A percentile compares a stretch with the other conserved stretches of the same genome.
phyloP scores from a whole-genome alignment of 257 asterid genomes.

The Sherardia arvensis region DNA sequence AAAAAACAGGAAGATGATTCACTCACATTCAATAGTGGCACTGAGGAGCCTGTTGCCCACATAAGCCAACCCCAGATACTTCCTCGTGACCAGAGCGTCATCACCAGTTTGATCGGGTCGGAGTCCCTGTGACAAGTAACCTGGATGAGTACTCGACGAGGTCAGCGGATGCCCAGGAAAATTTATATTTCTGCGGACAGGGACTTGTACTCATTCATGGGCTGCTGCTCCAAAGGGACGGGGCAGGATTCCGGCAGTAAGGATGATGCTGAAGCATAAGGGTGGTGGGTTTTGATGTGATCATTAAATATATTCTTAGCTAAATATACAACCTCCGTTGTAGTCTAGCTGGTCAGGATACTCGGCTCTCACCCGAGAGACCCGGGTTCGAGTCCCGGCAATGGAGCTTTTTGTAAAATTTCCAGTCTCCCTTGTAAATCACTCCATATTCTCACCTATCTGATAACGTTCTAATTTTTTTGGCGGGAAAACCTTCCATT shows the following conservation, averaged over 20 bases:
- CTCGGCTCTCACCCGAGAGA: conserved; percentile 97
- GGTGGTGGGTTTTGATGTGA: no score
- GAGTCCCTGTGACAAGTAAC: conserved; percentile 47
- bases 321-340: conserved; percentile 65
- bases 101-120: conserved; percentile 41
- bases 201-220: conserved; percentile 73
- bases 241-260: conserved; percentile 67
- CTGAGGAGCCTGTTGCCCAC: conserved; percentile 77
- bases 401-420: no score
- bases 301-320: no score
- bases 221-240: conserved; percentile 80
- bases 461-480: no score
- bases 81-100: conserved; percentile 69
- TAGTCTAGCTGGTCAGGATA: conserved; percentile 94
- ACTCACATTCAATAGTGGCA: conserved; percentile 83
- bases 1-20: conserved; percentile 1
- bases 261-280: conserved; percentile 47
- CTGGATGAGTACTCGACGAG: conserved; percentile 48
- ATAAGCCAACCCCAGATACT: conserved; percentile 97
- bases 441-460: background rate
- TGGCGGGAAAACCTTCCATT: background rate
- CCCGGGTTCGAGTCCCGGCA: conserved; percentile 94
- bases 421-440: no score
- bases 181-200: no score
- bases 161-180: conserved; percentile 81